Base-by-base conservation (phyloP, 1,284 basidiomycete species). In the Boletus holoroseus region DNA sequence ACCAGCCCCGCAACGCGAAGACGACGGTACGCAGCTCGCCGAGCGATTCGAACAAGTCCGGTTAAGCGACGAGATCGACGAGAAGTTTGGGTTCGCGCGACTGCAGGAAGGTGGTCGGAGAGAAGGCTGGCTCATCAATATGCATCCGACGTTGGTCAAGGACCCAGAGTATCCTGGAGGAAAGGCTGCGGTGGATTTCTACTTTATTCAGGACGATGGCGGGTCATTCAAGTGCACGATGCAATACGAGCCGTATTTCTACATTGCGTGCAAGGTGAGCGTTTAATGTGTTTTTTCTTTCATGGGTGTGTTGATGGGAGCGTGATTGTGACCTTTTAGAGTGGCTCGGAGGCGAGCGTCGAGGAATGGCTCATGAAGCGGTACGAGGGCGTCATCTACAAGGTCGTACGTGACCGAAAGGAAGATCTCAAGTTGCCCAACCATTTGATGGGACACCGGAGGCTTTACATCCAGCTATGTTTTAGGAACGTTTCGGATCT, bases 151-250 rank as follows among this genome's bases (percentile, higher is more conserved):
- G 0, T 72, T 96, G 5, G 68, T 96, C 16, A 88, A 91, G 67
- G 92, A 94, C 62, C 73, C 89, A 3, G 84, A 88, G 39, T 85
- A 84, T 73, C 78, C 88, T 7, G 79, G 79, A 12, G 93, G 93
- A 15, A 85, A 83, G 57, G 88, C 91, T 5, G 94, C 88, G 9
- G 94, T 99, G 9, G 95, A 99, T 64, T 97, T 87, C 61, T 98
- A 97, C 70, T 99, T 99, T 63, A 93, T 99, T 59, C 85, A 98
- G 71, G 94, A 99, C 63, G 94, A 98, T 57, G 95, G 95, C 4
- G 82, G 80, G 30, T 91, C 91, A 83, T 99, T 99, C 78, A 99
- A 99, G 68, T 86, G 83, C 57, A 99, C 95, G 1, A 78, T 91
- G 53, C 79, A 85, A 48, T 95, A 95, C 63, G 91, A 97, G 66